Evolutionary conservation across 441 rosid species (phyloP).

Genomic region (Gossypium schwendimanii): DNA sequence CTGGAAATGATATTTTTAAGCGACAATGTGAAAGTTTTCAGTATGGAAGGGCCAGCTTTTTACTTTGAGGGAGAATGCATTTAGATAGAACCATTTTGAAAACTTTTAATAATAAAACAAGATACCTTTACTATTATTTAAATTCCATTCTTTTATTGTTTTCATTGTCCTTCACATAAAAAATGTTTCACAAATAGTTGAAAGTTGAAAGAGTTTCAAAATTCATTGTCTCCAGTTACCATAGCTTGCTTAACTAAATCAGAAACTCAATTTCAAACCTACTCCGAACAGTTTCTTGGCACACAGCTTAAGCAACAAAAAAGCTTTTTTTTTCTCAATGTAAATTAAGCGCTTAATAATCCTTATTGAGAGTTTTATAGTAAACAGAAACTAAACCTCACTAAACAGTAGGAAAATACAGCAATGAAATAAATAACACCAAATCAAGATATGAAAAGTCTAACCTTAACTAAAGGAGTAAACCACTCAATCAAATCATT

Average conservation of each 20-base stretch:
- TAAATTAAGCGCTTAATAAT: neutral
- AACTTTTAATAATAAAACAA: neutral
- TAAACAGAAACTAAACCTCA: neutral
- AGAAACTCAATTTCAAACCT: neutral
- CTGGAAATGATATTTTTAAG: neutral
- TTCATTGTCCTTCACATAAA: neutral
- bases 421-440: neutral
- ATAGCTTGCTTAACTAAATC: conserved; percentile 2
- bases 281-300: neutral
- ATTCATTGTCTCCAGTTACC: neutral
- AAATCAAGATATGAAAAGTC: conserved; percentile 8
- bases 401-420: neutral
- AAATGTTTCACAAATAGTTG: neutral
- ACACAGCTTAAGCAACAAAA: neutral
- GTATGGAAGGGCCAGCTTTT: neutral
- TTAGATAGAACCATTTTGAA: neutral
- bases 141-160: neutral
- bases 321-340: neutral
- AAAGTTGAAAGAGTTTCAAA: neutral
- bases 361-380: neutral
- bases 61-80: neutral
- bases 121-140: neutral
- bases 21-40: conserved; percentile 15
- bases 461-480: conserved; percentile 74
- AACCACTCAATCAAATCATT: conserved; percentile 66